Conservation (phyloP, 2,329 filamentous ascomycete species). For the Gnomoniopsis sp. region DNA sequence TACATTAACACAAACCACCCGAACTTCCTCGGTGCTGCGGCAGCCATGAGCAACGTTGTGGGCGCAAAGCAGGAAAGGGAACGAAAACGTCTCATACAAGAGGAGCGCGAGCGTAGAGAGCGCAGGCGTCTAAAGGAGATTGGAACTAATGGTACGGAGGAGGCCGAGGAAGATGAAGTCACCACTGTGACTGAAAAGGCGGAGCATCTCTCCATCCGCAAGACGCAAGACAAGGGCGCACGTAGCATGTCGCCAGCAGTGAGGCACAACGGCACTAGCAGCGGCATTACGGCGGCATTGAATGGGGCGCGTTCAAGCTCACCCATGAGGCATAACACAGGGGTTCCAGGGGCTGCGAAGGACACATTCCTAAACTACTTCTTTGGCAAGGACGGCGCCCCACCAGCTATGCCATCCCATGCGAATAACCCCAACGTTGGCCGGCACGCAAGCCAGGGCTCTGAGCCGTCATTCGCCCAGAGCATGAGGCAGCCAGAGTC, state of each 20-base stretch:
- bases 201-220: conserved; percentile 58
- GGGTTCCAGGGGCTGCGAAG: conserved; percentile 58
- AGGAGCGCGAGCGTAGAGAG: conserved; percentile 84
- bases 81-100: conserved; percentile 72
- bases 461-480: conserved; percentile 78
- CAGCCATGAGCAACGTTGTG: conserved; percentile 96
- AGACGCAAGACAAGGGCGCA: conserved; percentile 55
- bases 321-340: conserved; percentile 59
- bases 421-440: conserved; percentile 36
- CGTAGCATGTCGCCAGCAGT: conserved; percentile 83
- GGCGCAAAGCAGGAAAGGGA: conserved; percentile 93
- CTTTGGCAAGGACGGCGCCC: conserved; percentile 86
- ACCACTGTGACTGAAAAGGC: conserved; percentile 44
- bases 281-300: conserved; percentile 60
- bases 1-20: conserved; percentile 99
- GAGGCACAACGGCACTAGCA: conserved; percentile 59
- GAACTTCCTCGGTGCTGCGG: conserved; percentile 94
- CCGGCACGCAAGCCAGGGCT: conserved; percentile 72
- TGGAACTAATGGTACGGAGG: conserved; percentile 72
- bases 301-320: conserved; percentile 63
- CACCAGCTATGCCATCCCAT: conserved; percentile 37
- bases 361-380: conserved; percentile 99
- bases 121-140: conserved; percentile 79
- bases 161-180: conserved; percentile 44
- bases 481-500: conserved; percentile 72